phyloP scores from a whole-genome alignment of 2,329 filamentous ascomycete species.

The Periconia macrospinosa region DNA sequence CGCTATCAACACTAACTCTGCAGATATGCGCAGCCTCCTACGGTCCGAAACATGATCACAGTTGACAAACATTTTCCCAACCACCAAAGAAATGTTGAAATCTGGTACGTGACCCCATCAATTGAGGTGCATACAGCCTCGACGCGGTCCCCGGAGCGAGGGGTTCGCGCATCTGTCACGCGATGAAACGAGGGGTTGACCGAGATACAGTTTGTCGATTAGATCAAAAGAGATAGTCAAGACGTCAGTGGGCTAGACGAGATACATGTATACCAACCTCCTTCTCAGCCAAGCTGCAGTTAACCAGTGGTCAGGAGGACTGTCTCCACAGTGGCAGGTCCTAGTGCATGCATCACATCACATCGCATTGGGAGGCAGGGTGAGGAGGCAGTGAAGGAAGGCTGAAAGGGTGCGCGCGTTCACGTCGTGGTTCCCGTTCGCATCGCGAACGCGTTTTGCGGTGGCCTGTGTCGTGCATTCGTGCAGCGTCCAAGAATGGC shows the following conservation, averaged over 20 bases:
- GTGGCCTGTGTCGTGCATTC: constrained; percentile 9
- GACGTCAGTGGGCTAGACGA: neutral
- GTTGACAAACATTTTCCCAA: neutral
- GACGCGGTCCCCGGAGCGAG: constrained; percentile 17
- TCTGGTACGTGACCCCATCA: constrained; percentile 10
- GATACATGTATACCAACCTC: neutral
- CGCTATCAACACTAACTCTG: no score
- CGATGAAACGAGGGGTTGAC: constrained; percentile 20
- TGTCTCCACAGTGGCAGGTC: constrained; percentile 5
- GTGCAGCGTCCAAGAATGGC: neutral
- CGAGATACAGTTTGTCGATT: neutral
- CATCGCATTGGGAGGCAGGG: no score
- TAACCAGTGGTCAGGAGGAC: neutral
- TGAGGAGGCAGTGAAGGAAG: no score
- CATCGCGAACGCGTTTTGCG: constrained; percentile 26
- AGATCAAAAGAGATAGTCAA: neutral
- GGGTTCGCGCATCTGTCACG: constrained; percentile 19
- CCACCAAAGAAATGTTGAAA: constrained; percentile 8
- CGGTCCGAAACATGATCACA: neutral
- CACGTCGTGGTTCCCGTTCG: constrained; percentile 16
- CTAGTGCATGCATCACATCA: no score
- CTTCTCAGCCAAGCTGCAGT: neutral
- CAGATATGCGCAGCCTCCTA: neutral
- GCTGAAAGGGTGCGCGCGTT: neutral
- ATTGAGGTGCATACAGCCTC: constrained; percentile 29